These are phyloP conservation scores for Chrysophaeum taylorii DNA, from an alignment of 352 stramenopile species.

Conservation along the genomic window DNA sequence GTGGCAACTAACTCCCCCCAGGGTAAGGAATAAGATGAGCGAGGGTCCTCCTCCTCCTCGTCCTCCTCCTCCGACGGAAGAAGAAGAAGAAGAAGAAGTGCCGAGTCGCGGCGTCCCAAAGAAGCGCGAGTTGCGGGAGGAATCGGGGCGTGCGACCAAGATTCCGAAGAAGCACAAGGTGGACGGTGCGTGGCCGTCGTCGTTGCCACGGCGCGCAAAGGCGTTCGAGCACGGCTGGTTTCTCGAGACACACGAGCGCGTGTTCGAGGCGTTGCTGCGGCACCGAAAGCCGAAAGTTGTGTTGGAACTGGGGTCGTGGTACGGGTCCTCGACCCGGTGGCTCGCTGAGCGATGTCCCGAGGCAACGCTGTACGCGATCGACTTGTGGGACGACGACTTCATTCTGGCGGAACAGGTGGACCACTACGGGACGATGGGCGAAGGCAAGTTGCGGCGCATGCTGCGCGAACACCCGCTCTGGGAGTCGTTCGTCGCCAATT, in stretches of 20 bases:
- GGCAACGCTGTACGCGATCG: slow-evolving; percentile 24
- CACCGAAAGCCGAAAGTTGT: slow-evolving; percentile 12
- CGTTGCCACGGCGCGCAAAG: background rate
- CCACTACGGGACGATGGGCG: slow-evolving; percentile 21
- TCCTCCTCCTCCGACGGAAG: no score
- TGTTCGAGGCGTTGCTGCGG: background rate
- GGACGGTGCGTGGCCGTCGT: no score
- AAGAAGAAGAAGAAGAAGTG: no score
- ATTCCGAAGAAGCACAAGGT: no score
- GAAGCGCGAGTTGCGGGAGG: no score
- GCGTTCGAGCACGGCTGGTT: slow-evolving; percentile 12
- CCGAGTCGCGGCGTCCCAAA: no score
- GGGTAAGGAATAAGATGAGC: no score
- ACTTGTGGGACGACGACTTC: slow-evolving; percentile 23
- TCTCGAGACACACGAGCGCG: slow-evolving; percentile 5
- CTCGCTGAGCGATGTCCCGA: slow-evolving; percentile 13
- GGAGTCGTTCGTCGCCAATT: slow-evolving; percentile 22
- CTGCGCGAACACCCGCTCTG: slow-evolving; percentile 14
- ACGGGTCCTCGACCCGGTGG: slow-evolving; percentile 20
- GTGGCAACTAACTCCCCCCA: no score
- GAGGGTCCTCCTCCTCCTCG: no score
- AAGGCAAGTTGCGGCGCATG: slow-evolving; percentile 14
- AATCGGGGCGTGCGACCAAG: no score
- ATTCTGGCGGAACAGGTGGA: slow-evolving; percentile 17
- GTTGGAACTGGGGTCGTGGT: slow-evolving; percentile 25